Conservation (phyloP, 306 rosid genomes). For the Ammopiptanthus mongolicus region DNA sequence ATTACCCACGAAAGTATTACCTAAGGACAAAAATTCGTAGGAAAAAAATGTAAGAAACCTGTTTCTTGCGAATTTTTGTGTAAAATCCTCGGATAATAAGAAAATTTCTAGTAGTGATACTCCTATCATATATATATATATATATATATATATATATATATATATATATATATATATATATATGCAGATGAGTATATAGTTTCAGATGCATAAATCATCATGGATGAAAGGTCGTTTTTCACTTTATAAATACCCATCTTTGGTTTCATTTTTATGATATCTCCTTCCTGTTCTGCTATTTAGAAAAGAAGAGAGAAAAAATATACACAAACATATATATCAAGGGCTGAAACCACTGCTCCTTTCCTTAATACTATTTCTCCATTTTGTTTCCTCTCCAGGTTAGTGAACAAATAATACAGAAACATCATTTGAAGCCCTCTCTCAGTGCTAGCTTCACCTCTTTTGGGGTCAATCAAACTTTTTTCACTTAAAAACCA, state of each 20-base stretch:
- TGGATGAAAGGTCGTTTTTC: conserved; percentile 33
- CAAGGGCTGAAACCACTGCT: conserved; percentile 36
- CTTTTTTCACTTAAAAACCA: conserved; percentile 22
- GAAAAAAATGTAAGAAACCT: too few species aligned
- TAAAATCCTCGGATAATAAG: too few species aligned
- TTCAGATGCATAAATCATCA: conserved; percentile 26
- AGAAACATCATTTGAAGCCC: conserved; percentile 31
- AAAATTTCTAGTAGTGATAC: too few species aligned
- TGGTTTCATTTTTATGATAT: conserved; percentile 41
- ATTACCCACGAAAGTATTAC: too few species aligned
- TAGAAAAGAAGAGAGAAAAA: conserved; percentile 12
- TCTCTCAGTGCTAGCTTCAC: conserved; percentile 31
- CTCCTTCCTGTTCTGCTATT: conserved; percentile 28
- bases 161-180: not conserved
- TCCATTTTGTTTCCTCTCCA: conserved; percentile 30
- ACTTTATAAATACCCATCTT: conserved; percentile 57
- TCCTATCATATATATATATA: too few species aligned
- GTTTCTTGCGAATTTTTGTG: too few species aligned
- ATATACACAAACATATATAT: not conserved
- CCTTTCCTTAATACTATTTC: conserved; percentile 21
- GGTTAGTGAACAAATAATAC: conserved; percentile 52
- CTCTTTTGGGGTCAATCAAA: conserved; percentile 34
- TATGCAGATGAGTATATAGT: not conserved
- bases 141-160: not conserved
- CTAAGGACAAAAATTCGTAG: too few species aligned